These are phyloP conservation scores for Phyllosticta citriasiana DNA, from an alignment of 2,329 filamentous ascomycete genomes.

Conservation along the genomic window DNA sequence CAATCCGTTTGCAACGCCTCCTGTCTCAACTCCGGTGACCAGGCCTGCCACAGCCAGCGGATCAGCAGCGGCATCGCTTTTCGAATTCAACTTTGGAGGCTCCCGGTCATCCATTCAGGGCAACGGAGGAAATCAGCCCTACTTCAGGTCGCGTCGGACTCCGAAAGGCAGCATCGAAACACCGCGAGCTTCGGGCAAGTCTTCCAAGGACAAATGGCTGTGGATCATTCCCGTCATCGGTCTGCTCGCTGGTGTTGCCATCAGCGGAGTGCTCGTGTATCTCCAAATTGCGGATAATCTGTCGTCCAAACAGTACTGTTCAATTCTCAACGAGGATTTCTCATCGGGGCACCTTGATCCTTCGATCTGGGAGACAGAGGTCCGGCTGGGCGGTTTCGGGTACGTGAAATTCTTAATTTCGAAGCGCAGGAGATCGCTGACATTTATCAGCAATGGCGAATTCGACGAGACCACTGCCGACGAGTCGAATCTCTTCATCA, in stretches of 20 bases:
- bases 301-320: conserved; percentile 1
- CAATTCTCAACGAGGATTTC: conserved; percentile 5
- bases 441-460: conserved; percentile 26
- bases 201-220: conserved; percentile 3
- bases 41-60: not conserved
- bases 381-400: conserved; percentile 34
- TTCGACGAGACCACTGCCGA: conserved; percentile 48
- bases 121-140: not conserved
- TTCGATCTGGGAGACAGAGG: conserved; percentile 38
- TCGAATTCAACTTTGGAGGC: not conserved
- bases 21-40: not conserved
- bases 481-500: conserved; percentile 42
- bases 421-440: not conserved
- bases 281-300: not conserved
- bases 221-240: conserved; percentile 6
- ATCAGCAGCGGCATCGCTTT: not conserved
- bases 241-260: not conserved
- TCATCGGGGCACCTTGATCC: conserved; percentile 16
- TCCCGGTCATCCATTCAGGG: not conserved
- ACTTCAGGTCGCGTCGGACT: not conserved
- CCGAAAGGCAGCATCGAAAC: conserved; percentile 7
- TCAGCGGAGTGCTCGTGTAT: conserved; percentile 1
- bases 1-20: conserved; percentile 4
- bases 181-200: conserved; percentile 1
- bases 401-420: not conserved